phyloP scores from a whole-genome alignment of 2,329 filamentous ascomycete species.

The Elsinoe necatrix region DNA sequence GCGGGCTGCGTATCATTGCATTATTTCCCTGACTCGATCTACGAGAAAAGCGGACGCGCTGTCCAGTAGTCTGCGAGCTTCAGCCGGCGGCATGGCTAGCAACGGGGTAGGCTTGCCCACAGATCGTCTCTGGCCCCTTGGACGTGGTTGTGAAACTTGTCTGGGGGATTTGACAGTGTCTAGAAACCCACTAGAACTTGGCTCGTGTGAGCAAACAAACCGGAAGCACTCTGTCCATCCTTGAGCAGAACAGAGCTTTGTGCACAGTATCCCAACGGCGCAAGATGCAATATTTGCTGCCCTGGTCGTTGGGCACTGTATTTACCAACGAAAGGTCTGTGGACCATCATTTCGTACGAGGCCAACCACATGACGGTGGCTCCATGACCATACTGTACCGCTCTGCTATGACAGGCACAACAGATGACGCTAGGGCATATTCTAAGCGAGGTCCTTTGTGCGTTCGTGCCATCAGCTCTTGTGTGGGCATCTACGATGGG shows the following conservation, averaged over 20 bases:
- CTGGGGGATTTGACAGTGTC: constrained; percentile 14
- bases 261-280: neutral
- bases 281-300: neutral
- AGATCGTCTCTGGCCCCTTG: constrained; percentile 2
- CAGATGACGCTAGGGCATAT: neutral
- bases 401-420: neutral
- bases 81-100: neutral
- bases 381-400: neutral
- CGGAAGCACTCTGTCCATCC: neutral
- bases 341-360: neutral
- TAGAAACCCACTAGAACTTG: constrained; percentile 14
- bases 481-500: constrained; percentile 5
- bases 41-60: neutral
- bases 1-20: constrained; percentile 11
- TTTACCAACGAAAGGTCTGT: neutral
- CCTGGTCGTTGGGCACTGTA: neutral
- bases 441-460: constrained; percentile 7
- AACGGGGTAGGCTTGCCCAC: neutral
- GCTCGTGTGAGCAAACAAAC: neutral
- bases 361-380: neutral
- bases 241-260: neutral
- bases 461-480: neutral
- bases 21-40: constrained; percentile 14
- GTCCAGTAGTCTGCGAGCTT: constrained; percentile 15
- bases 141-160: constrained; percentile 11